These are phyloP conservation scores for Phascolomyces articulosus DNA, from an alignment of 371 early-diverging fungal genomes.

Conservation along the genomic window DNA sequence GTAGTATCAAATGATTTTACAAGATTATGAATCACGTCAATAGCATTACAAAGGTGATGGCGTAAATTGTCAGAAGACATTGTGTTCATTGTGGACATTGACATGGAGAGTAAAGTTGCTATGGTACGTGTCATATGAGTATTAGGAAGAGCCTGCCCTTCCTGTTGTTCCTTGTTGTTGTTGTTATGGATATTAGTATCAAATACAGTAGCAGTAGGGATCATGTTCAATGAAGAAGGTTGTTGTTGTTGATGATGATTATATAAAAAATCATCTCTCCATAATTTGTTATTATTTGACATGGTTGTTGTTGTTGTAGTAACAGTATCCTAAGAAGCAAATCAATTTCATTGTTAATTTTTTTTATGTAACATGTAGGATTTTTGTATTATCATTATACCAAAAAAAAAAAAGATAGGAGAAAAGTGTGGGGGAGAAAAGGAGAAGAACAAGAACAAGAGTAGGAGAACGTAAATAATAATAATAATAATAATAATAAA, in stretches of 20 bases:
- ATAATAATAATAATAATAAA: not conserved
- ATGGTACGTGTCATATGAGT: not conserved
- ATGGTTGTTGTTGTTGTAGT: not conserved
- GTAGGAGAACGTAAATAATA: too few relatives aligned
- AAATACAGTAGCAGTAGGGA: not conserved
- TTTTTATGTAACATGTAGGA: not conserved
- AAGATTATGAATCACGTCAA: conserved; percentile 24
- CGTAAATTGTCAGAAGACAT: conserved; percentile 18
- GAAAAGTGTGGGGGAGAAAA: too few relatives aligned
- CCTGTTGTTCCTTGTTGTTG: not conserved
- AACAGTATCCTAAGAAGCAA: not conserved
- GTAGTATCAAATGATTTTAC: conserved; percentile 15
- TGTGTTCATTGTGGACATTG: conserved; percentile 11
- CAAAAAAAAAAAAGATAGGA: not conserved
- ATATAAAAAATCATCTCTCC: not conserved
- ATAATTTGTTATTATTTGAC: not conserved
- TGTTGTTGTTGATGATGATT: not conserved
- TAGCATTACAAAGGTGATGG: conserved; percentile 26
- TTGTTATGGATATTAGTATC: not conserved
- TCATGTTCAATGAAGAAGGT: too few relatives aligned
- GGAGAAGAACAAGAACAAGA: too few relatives aligned
- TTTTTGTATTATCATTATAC: not conserved
- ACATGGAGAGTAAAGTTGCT: not conserved
- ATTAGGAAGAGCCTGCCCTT: not conserved
- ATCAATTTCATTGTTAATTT: too few relatives aligned